Evolutionary conservation across 257 asterid genomes (phyloP).

Genomic region (Asclepias syriaca): DNA sequence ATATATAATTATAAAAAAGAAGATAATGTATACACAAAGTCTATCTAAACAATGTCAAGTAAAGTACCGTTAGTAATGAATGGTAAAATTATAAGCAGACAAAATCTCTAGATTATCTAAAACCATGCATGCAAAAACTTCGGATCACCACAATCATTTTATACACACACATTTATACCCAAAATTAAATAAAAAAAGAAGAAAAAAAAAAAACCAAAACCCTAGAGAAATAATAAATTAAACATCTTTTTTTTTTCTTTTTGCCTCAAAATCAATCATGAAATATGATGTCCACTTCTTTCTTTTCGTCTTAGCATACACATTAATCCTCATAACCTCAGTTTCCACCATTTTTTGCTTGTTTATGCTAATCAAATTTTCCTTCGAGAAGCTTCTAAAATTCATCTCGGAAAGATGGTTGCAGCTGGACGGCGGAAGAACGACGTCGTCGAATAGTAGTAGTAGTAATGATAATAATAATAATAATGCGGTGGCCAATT

Average conservation of each 20-base stretch:
- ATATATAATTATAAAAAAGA: no score
- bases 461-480: no score
- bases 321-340: background rate
- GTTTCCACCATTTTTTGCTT: background rate
- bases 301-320: background rate
- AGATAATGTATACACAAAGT: no score
- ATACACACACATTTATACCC: background rate
- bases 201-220: background rate
- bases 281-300: background rate
- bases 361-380: background rate
- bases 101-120: background rate
- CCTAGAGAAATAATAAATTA: background rate
- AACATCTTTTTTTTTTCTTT: background rate
- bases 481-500: no score
- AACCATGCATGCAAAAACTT: slow-evolving; percentile 2
- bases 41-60: background rate
- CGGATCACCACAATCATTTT: background rate
- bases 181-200: no score
- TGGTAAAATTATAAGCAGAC: background rate
- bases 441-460: background rate
- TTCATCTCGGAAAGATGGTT: background rate
- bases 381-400: background rate
- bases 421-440: background rate
- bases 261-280: background rate
- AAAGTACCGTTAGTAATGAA: background rate